phyloP scores from a whole-genome alignment of 768 basidiomycete species.

The Trametes villosa region DNA sequence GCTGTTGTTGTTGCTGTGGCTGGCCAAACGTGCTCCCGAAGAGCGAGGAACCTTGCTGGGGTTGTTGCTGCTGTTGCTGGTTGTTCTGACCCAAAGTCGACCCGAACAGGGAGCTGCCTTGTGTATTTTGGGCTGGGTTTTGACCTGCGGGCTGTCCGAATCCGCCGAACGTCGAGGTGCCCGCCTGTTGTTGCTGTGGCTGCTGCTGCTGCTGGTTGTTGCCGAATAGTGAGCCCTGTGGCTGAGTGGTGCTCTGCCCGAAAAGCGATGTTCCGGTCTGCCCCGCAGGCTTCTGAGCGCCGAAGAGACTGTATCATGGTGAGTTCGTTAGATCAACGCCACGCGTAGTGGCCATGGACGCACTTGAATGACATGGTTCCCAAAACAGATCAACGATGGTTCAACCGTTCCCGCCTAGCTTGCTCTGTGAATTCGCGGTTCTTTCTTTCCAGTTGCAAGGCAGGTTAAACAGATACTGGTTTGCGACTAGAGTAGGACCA shows the following conservation, averaged over 20 bases:
- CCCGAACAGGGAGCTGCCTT: slow-evolving; percentile 18
- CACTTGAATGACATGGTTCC: slow-evolving; percentile 8
- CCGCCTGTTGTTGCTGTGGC: slow-evolving; percentile 19
- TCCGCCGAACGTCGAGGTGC: slow-evolving; percentile 14
- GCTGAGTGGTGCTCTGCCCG: slow-evolving; percentile 23
- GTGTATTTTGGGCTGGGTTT: slow-evolving; percentile 9
- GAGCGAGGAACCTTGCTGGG: slow-evolving; percentile 29
- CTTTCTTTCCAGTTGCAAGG: too few species aligned
- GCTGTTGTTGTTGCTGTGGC: slow-evolving; percentile 31
- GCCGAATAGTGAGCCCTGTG: slow-evolving; percentile 23
- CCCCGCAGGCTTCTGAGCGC: slow-evolving; percentile 15
- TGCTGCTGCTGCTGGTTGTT: slow-evolving; percentile 18
- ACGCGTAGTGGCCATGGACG: background rate
- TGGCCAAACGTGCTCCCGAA: slow-evolving; percentile 30
- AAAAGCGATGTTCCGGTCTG: slow-evolving; percentile 22
- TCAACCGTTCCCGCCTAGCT: background rate
- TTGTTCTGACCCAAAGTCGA: slow-evolving; percentile 25
- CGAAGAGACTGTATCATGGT: slow-evolving; percentile 5
- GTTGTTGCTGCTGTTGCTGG: slow-evolving; percentile 31
- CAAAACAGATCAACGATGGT: background rate
- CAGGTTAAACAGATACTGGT: too few species aligned
- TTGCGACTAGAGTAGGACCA: too few species aligned
- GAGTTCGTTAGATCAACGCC: background rate
- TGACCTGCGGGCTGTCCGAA: slow-evolving; percentile 20
- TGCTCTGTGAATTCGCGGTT: background rate